Percentiles rank a stretch among this genome's conserved stretches.
phyloP scores from a whole-genome alignment of 1,284 basidiomycete genomes.

The Naganishia cerealis region DNA sequence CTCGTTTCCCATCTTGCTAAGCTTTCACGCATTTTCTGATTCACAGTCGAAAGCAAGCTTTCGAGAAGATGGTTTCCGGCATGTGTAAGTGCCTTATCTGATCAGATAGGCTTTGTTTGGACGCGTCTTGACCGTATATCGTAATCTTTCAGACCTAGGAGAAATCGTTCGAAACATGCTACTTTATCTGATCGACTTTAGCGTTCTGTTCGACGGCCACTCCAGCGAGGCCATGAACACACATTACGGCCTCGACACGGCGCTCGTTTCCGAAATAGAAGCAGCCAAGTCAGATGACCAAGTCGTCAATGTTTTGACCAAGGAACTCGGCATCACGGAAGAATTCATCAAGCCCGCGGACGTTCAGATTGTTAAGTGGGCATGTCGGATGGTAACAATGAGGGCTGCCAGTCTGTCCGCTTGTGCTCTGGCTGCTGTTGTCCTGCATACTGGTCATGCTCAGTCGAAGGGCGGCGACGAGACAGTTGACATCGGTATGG shows the following conservation, averaged over 20 bases:
- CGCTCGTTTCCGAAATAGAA: constrained; percentile 85
- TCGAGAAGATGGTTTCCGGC: constrained; percentile 97
- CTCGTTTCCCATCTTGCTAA: background rate
- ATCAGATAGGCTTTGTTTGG: background rate
- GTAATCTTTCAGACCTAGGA: constrained; percentile 65
- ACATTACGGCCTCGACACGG: constrained; percentile 92
- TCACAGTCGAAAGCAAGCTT: constrained; percentile 73
- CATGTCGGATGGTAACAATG: constrained; percentile 71
- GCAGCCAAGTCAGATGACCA: constrained; percentile 50
- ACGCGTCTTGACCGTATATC: background rate
- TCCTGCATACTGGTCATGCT: constrained; percentile 73
- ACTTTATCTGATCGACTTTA: constrained; percentile 76
- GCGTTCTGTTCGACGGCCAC: constrained; percentile 73
- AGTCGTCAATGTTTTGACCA: constrained; percentile 61
- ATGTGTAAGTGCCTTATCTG: constrained; percentile 65
- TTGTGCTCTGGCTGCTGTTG: constrained; percentile 79
- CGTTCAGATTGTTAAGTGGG: constrained; percentile 76
- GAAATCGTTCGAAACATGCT: constrained; percentile 86
- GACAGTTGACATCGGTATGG: constrained; percentile 75
- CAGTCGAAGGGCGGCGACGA: constrained; percentile 57
- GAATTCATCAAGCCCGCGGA: constrained; percentile 54
- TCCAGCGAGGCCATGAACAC: constrained; percentile 72
- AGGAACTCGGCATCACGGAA: constrained; percentile 63
- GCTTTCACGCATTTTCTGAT: constrained; percentile 8
- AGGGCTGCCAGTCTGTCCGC: constrained; percentile 82